Evolutionary conservation across 208 protist genomes (phyloP).

Genomic region (Acanthamoeba culbertsoni): DNA sequence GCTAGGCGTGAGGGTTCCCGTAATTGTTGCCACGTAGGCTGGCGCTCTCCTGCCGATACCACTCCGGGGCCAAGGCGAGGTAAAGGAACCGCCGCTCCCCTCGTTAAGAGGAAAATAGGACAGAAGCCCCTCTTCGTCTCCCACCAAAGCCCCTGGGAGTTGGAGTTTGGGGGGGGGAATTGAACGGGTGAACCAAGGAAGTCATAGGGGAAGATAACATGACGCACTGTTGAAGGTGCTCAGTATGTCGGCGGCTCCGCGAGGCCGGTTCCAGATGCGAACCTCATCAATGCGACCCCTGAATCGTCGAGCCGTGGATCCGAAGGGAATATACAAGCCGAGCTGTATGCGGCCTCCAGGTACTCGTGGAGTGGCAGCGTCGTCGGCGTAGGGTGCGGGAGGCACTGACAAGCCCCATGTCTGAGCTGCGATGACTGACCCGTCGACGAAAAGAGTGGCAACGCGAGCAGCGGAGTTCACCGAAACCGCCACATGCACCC

Average conservation of each 20-base stretch:
- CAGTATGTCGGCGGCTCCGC: not conserved
- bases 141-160: not conserved
- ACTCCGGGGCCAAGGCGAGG: not conserved
- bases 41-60: not conserved
- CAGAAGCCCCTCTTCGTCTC: not conserved
- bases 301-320: not conserved
- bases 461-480: not conserved
- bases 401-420: not conserved
- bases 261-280: not conserved
- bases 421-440: not conserved
- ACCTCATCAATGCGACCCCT: conserved; percentile 9
- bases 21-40: not conserved
- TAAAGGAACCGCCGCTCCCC: not conserved
- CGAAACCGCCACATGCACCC: not conserved
- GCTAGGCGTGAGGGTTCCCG: not conserved
- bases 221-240: not conserved
- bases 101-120: not conserved
- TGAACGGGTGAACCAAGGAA: not conserved
- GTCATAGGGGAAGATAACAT: not conserved
- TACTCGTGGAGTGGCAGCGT: not conserved
- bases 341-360: not conserved
- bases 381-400: not conserved
- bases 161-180: too few relatives aligned
- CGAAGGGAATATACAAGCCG: not conserved
- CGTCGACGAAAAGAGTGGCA: not conserved